A percentile compares a stretch with the other conserved stretches of the same genome.
Evolutionary conservation across 1,284 basidiomycete genomes (phyloP).

Genomic region (Moesziomyces sp.): DNA sequence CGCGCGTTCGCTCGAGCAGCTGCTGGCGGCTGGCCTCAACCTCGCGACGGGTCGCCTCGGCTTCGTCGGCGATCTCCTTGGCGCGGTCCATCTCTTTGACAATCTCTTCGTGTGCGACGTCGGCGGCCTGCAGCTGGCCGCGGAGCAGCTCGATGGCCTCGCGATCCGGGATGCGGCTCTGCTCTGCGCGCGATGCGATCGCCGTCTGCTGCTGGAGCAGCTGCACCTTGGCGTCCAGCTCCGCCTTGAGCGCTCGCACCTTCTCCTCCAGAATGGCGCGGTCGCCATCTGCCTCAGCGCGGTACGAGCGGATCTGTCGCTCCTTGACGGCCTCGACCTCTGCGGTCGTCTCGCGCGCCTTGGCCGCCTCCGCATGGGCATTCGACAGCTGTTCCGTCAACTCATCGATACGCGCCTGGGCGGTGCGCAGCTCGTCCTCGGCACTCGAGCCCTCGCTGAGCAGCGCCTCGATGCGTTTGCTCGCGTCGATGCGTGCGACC

Average conservation of each 20-base stretch:
- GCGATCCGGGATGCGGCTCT: slow-evolving; percentile 33
- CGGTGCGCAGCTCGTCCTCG: slow-evolving; percentile 55
- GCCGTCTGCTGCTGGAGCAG: slow-evolving; percentile 33
- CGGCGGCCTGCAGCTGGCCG: slow-evolving; percentile 59
- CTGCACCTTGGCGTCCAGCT: slow-evolving; percentile 41
- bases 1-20: slow-evolving; percentile 41
- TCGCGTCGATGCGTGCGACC: slow-evolving; percentile 53
- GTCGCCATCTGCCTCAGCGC: slow-evolving; percentile 62
- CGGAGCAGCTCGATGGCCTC: slow-evolving; percentile 52
- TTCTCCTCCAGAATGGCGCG: slow-evolving; percentile 62
- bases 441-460: slow-evolving; percentile 56
- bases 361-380: slow-evolving; percentile 50
- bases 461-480: slow-evolving; percentile 58
- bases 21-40: slow-evolving; percentile 47
- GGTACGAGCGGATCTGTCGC: slow-evolving; percentile 50
- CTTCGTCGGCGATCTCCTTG: slow-evolving; percentile 44
- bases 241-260: slow-evolving; percentile 46
- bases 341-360: slow-evolving; percentile 45
- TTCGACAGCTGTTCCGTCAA: slow-evolving; percentile 51
- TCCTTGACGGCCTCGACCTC: slow-evolving; percentile 57
- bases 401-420: slow-evolving; percentile 59
- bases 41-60: slow-evolving; percentile 46
- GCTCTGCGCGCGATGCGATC: slow-evolving; percentile 21
- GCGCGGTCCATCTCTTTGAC: slow-evolving; percentile 56
- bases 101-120: slow-evolving; percentile 58